Base-by-base conservation (phyloP, 2,329 filamentous ascomycete species). In the Calonectria montana region DNA sequence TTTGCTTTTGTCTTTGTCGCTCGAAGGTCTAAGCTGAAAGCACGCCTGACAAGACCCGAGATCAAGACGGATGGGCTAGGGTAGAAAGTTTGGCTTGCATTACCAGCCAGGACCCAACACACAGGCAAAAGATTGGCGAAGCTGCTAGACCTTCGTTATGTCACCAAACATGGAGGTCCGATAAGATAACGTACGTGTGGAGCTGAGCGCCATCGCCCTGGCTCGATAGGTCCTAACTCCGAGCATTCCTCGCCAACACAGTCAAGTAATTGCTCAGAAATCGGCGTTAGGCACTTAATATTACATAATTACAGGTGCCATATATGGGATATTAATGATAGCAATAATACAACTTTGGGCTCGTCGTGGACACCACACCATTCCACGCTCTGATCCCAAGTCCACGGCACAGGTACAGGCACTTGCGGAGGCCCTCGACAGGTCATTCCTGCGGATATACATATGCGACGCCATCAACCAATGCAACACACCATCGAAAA, bases 141-240 rank as follows among this genome's bases (percentile, higher is more conserved):
- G 61, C 50, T 64, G 72, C 50, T 64, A 69, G 55, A 59, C 63
- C 69, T 50, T 73, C 69, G 48, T 74, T 75, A 74, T 78, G 74
- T 78, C 74, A 75, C 73, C 74, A 61, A 57, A 43, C 45, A 69
- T 69, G 71, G 59, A 69, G 57, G 53, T 53, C 50, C 69, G 76
- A 80, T 80, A 80, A 80, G 78, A 79, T 79, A 78, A 73, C 69
- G 69, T 71, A 67, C n/a, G 53, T 50, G 71, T 55, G 69, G 62
- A 67, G 57, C 62, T 62, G n/a, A n/a, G 27, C 29, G 35, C 37
- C 41, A 29, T 55, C 37, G 27, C 39, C 39, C 37, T 59, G 23
- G 31, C 48, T 15, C 25, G 27, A 25, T 31, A 27, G 37, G 37
- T 65, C 63, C 67, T 73, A 71, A 71, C 63, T 71, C 70, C 70